Conservation (phyloP, 1,284 basidiomycete species). For the Puccinia novopanici region DNA sequence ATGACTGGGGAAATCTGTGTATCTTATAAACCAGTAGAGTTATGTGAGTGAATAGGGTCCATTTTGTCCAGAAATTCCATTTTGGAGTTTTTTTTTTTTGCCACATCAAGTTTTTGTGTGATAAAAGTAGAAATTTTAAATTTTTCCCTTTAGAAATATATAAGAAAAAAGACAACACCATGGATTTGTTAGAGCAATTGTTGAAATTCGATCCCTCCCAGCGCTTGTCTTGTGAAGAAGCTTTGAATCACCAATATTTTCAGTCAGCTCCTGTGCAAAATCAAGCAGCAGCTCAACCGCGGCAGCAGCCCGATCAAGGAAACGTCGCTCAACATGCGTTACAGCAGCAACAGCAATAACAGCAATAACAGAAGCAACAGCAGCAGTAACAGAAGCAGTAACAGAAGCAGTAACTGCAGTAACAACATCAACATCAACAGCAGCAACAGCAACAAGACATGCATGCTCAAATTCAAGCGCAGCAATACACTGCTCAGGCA, state of each 20-base stretch:
- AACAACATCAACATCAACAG: conserved; percentile 46
- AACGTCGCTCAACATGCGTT: conserved; percentile 30
- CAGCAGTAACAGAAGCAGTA: conserved; percentile 41
- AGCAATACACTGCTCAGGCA: conserved; percentile 51
- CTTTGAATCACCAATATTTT: conserved; percentile 91
- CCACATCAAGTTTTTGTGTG: too few relatives aligned
- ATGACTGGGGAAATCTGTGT: too few relatives aligned
- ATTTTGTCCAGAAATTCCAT: too few relatives aligned
- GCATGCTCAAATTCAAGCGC: conserved; percentile 49
- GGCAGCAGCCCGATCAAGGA: conserved; percentile 36
- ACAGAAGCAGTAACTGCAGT: conserved; percentile 46
- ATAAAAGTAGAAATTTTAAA: too few relatives aligned
- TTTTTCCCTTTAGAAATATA: too few relatives aligned
- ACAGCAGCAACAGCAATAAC: conserved; percentile 46
- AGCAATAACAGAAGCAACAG: conserved; percentile 41
- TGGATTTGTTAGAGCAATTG: conserved; percentile 88
- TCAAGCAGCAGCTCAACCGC: conserved; percentile 21
- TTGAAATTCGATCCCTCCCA: conserved; percentile 95
- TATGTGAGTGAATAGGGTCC: too few relatives aligned
- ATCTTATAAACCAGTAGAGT: too few relatives aligned
- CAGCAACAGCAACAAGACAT: conserved; percentile 46
- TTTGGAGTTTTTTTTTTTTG: too few relatives aligned
- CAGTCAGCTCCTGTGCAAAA: conserved; percentile 57
- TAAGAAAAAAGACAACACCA: too few relatives aligned
- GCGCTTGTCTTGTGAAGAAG: conserved; percentile 87